These are phyloP conservation scores for Jatropha multifida DNA, from an alignment of 441 rosid genomes.

Conservation along the genomic window DNA sequence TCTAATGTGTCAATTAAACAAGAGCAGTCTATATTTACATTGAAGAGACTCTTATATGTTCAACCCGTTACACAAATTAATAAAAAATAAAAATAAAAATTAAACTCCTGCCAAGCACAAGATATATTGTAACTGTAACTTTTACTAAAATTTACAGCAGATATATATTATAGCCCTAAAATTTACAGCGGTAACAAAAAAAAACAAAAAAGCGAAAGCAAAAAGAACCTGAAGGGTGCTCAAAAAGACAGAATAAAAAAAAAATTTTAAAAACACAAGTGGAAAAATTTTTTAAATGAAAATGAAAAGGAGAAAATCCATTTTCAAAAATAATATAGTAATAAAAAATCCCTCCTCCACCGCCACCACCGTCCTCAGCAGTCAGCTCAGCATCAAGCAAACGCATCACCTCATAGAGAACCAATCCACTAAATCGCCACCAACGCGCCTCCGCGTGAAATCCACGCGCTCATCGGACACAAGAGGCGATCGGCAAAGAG, in stretches of 20 bases:
- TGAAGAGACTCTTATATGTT: too few species aligned
- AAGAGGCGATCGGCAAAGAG: constrained; percentile 60
- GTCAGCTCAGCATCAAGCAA: not conserved
- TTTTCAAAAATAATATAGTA: constrained; percentile 10
- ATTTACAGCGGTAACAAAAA: too few species aligned
- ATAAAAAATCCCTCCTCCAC: not conserved
- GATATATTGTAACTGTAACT: too few species aligned
- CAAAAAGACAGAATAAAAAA: not conserved
- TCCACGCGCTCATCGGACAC: constrained; percentile 46
- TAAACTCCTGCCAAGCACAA: too few species aligned
- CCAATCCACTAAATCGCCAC: constrained; percentile 44
- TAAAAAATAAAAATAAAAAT: too few species aligned
- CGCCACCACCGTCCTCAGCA: not conserved
- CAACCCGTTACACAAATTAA: too few species aligned
- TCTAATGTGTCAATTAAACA: too few species aligned
- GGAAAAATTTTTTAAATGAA: too few species aligned
- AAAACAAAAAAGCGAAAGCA: not conserved
- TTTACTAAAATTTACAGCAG: too few species aligned
- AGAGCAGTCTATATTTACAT: too few species aligned
- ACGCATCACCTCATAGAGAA: constrained; percentile 32
- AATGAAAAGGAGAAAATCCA: not conserved
- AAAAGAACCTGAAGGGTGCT: constrained; percentile 8
- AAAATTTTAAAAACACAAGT: not conserved
- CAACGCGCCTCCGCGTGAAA: constrained; percentile 50
- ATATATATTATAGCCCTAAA: too few species aligned